These are phyloP conservation scores for Elsinoe necatrix DNA, from an alignment of 2,329 filamentous ascomycete genomes.

Conservation along the genomic window DNA sequence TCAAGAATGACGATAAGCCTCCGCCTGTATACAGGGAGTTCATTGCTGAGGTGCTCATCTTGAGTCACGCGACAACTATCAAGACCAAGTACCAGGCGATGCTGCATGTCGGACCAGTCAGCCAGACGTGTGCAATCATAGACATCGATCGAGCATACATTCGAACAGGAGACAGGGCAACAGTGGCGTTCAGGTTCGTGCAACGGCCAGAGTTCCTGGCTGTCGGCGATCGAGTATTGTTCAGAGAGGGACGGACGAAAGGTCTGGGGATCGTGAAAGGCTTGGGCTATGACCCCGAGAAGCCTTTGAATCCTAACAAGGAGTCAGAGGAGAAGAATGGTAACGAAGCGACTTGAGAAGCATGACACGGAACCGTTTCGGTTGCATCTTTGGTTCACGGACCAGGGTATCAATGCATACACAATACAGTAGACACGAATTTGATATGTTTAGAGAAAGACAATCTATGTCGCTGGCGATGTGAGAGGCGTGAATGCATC, in stretches of 20 bases:
- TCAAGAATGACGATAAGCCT: constrained; percentile 55
- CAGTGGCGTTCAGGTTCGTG: constrained; percentile 89
- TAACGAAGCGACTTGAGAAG: neutral
- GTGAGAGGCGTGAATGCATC: neutral
- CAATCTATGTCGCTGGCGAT: neutral
- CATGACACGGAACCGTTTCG: neutral
- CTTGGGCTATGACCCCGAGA: constrained; percentile 69
- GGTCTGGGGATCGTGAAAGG: constrained; percentile 89
- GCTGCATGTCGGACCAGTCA: constrained; percentile 91
- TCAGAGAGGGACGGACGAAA: constrained; percentile 91
- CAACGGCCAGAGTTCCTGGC: constrained; percentile 88
- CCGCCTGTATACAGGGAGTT: constrained; percentile 48
- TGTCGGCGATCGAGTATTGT: constrained; percentile 80
- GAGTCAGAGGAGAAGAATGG: constrained; percentile 21
- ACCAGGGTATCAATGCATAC: neutral
- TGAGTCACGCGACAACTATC: constrained; percentile 94
- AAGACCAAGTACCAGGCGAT: constrained; percentile 96
- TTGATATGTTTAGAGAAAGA: neutral
- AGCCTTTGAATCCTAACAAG: constrained; percentile 37
- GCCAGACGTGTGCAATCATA: constrained; percentile 93
- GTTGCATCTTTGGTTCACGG: neutral
- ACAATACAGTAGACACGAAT: neutral
- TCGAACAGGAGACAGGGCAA: constrained; percentile 85
- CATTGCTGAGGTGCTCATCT: constrained; percentile 71
- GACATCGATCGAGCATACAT: constrained; percentile 96